Conservation (phyloP, 305 asterid species). For the Stenogyne calaminthoides region DNA sequence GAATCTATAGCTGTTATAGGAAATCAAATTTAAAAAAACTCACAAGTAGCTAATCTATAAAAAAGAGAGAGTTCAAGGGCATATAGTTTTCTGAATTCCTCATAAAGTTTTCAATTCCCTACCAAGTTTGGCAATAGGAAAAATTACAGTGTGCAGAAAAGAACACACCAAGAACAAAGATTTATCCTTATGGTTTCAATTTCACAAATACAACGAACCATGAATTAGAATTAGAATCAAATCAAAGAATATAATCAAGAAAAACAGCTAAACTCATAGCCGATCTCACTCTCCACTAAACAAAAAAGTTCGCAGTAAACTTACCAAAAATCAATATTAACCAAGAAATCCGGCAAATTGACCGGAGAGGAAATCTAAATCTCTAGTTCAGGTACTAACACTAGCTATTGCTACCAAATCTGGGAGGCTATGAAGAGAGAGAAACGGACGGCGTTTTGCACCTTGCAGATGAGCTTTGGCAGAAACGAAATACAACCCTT, state of each 20-base stretch:
- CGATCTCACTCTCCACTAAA: constrained; percentile 2
- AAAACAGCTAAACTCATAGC: constrained; percentile 7
- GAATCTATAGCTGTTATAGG: not conserved
- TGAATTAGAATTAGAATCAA: constrained; percentile 11
- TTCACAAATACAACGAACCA: constrained; percentile 11
- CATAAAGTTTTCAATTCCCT: constrained; percentile 1
- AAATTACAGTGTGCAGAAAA: not conserved
- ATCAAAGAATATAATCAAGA: constrained; percentile 19
- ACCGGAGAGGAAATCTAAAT: constrained; percentile 19
- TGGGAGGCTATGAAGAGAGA: constrained; percentile 52
- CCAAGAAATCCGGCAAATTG: constrained; percentile 1
- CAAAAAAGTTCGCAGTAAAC: constrained; percentile 29
- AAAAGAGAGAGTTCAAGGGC: not conserved
- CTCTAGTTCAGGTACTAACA: constrained; percentile 38
- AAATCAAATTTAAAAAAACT: not conserved
- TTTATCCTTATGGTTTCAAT: constrained; percentile 1
- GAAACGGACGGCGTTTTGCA: constrained; percentile 5
- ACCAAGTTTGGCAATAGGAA: not conserved
- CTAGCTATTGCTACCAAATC: constrained; percentile 45
- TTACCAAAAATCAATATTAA: constrained; percentile 30
- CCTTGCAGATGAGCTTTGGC: constrained; percentile 35
- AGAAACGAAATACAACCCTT: not conserved
- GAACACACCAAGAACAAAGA: not conserved
- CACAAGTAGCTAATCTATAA: not conserved
- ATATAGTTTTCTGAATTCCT: too few relatives aligned